Percentiles rank a stretch among this genome's conserved stretches.
Evolutionary conservation across 768 basidiomycete species (phyloP).

Genomic region (Lactarius pseudohatsudake): DNA sequence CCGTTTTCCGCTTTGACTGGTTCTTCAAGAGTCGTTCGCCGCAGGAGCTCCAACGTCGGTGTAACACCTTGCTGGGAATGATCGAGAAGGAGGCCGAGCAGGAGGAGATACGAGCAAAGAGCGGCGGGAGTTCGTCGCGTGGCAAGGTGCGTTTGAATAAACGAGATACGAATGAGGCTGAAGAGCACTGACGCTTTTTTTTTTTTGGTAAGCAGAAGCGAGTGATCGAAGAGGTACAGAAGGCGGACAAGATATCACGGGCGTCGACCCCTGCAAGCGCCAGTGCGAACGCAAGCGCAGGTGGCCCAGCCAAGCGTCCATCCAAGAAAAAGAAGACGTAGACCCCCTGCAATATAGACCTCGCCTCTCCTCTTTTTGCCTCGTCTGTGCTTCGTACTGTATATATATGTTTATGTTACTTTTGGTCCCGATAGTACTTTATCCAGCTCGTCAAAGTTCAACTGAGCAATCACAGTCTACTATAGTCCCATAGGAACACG

Average conservation of each 20-base stretch:
- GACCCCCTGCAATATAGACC: background rate
- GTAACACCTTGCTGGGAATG: conserved; percentile 83
- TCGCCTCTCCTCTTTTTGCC: background rate
- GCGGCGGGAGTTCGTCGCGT: conserved; percentile 42
- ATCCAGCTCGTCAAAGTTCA: background rate
- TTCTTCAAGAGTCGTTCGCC: conserved; percentile 94
- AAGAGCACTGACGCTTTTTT: conserved; percentile 4
- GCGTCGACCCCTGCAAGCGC: conserved; percentile 59
- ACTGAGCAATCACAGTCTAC: background rate
- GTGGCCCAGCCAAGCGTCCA: conserved; percentile 50
- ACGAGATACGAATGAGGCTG: no score
- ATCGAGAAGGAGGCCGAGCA: conserved; percentile 88
- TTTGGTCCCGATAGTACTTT: background rate
- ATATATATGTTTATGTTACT: conserved; percentile 6
- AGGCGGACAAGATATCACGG: conserved; percentile 49
- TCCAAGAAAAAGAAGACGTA: conserved; percentile 71
- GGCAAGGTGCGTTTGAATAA: conserved; percentile 54
- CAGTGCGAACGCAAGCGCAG: conserved; percentile 43
- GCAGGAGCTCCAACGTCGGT: conserved; percentile 84
- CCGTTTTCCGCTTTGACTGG: conserved; percentile 97
- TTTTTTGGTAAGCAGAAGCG: conserved; percentile 53
- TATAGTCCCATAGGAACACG: background rate
- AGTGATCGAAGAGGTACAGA: conserved; percentile 64
- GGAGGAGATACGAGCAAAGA: conserved; percentile 67
- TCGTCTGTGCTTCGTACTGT: background rate